Conservation (phyloP, 345 rosid genomes). For the Lepidium aucheri region DNA sequence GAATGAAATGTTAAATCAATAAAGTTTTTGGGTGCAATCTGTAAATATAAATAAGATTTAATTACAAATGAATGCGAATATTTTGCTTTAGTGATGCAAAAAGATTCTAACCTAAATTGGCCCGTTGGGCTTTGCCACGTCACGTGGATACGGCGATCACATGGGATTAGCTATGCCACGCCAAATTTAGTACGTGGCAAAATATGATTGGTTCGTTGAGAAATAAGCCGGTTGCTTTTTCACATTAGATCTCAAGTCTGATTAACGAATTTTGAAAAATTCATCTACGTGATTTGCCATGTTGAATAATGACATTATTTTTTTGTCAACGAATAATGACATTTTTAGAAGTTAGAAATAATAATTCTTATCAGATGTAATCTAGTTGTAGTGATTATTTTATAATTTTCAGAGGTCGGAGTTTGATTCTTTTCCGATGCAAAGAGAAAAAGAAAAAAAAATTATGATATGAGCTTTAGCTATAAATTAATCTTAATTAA, state of each 20-base stretch:
- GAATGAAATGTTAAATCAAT: background rate
- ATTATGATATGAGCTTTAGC: too few relatives aligned
- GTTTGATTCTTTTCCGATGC: too few relatives aligned
- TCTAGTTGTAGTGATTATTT: too few relatives aligned
- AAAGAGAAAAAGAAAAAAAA: too few relatives aligned
- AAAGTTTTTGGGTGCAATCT: background rate
- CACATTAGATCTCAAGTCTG: background rate
- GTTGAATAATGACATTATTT: too few relatives aligned
- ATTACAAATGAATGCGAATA: constrained; percentile 19
- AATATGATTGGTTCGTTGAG: background rate
- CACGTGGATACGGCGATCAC: constrained; percentile 15
- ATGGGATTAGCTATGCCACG: constrained; percentile 20
- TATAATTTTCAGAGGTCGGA: too few relatives aligned
- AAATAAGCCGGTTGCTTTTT: background rate
- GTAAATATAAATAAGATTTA: background rate
- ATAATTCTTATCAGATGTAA: too few relatives aligned
- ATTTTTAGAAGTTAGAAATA: too few relatives aligned
- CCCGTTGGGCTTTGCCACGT: constrained; percentile 20
- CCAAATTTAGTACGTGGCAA: background rate
- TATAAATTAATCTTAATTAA: too few relatives aligned
- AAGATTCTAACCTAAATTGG: constrained; percentile 13
- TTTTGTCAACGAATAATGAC: too few relatives aligned
- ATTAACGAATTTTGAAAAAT: too few relatives aligned
- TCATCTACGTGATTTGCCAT: too few relatives aligned
- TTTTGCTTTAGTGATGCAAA: constrained; percentile 12